Base-by-base conservation (phyloP, 495 filamentous ascomycete genomes). In the Podospora anserina region DNA sequence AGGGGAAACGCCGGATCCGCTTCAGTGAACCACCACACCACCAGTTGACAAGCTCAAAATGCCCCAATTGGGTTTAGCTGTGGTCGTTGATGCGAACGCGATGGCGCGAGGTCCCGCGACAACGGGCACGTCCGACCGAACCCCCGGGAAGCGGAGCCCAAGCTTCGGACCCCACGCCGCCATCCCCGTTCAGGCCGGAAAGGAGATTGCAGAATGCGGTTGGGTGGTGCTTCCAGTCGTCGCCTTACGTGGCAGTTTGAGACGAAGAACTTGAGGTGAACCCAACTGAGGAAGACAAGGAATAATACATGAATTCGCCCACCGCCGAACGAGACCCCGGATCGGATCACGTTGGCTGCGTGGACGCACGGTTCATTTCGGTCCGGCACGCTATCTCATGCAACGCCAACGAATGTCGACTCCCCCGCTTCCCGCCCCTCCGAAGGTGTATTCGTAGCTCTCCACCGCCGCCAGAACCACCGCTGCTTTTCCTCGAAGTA, bases 301-400 rank as follows among this genome's bases (percentile, higher is more conserved):
- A 23, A 23, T 23, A 23, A 23, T 23, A 23, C 23, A 23, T 23
- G 23, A 23, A 23, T 7, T 1, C 2, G 59, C 19, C 16, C 23
- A 27, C 27, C 59, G 59, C 5, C 59, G 59, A 61, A 23, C 34
- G n/a, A 20, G 27, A 13, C 30, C 65, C 65, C 65, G 62, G 63
- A 67, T 30, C 58, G 57, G 39, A 49, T 49, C 13, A 13, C 39
- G 16, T 28, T 19, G 18, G 23, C 16, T 66, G 44, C 59, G 49
- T 28, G 65, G 61, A 65, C 58, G 65, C 65, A 67, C 62, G 69
- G 69, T 66, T 66, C 69, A 67, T 61, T 65, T 65, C 64, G 65
- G 59, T 49, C 39, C 59, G 66, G 55, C 49, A 61, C 30, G 53
- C 68, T 49, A 64, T 69, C 66, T 55, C 59, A 61, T 72, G 70